Conservation (phyloP, 1,284 basidiomycete species). For the Cryptococcus hybrid region DNA sequence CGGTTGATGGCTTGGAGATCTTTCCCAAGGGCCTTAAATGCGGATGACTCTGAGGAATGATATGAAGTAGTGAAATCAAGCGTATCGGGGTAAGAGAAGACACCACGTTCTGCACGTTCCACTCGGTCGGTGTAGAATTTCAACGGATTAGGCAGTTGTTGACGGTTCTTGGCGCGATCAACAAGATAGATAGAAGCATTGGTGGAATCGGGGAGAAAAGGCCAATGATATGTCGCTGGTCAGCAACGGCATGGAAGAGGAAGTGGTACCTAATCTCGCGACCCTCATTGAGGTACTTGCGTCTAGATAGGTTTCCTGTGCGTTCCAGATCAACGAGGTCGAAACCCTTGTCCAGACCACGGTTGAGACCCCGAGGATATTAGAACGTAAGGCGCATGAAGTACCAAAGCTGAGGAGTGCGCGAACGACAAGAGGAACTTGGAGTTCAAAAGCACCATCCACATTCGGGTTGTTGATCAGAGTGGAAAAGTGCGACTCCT, state of each 20-base stretch:
- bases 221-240: slow-evolving; percentile 83
- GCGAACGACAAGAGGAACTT: slow-evolving; percentile 85
- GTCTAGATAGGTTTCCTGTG: slow-evolving; percentile 61
- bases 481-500: slow-evolving; percentile 86
- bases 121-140: slow-evolving; percentile 66
- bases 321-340: slow-evolving; percentile 80
- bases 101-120: slow-evolving; percentile 53
- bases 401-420: slow-evolving; percentile 83
- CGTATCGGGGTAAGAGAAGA: slow-evolving; percentile 67
- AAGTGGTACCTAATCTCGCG: slow-evolving; percentile 77
- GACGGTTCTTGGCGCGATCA: slow-evolving; percentile 80
- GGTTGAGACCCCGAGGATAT: slow-evolving; percentile 69
- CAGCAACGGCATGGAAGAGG: slow-evolving; percentile 82
- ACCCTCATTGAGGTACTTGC: slow-evolving; percentile 74
- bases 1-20: slow-evolving; percentile 64
- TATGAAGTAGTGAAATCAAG: slow-evolving; percentile 71
- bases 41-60: slow-evolving; percentile 73
- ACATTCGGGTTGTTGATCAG: slow-evolving; percentile 93
- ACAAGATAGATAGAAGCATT: slow-evolving; percentile 81
- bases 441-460: slow-evolving; percentile 91
- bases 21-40: slow-evolving; percentile 83
- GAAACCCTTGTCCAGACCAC: slow-evolving; percentile 79
- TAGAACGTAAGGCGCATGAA: slow-evolving; percentile 69
- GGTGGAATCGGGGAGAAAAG: slow-evolving; percentile 69
- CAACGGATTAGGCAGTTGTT: slow-evolving; percentile 72